Percentiles rank a stretch among this genome's conserved stretches.
phyloP scores from a whole-genome alignment of 768 basidiomycete species.

The Kwoniella dendrophila region DNA sequence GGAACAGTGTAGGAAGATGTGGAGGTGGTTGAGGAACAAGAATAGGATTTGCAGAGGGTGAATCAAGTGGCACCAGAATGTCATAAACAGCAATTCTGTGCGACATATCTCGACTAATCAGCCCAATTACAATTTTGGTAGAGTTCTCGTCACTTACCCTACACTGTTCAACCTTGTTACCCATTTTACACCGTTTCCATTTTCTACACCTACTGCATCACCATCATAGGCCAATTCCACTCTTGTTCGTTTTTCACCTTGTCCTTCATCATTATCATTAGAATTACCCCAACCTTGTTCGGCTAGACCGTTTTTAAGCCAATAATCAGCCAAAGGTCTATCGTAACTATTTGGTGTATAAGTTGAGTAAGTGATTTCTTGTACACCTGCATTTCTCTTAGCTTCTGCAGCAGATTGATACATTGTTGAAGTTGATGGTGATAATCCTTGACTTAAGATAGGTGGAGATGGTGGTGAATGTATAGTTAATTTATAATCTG shows the following conservation, averaged over 20 bases:
- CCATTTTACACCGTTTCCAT: constrained; percentile 49
- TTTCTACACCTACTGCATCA: constrained; percentile 49
- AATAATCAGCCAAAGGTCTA: constrained; percentile 69
- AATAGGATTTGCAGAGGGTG: constrained; percentile 65
- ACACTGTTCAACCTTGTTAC: constrained; percentile 58
- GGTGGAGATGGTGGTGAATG: constrained; percentile 63
- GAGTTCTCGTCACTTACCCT: constrained; percentile 63
- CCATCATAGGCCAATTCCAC: constrained; percentile 54
- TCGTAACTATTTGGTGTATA: constrained; percentile 93
- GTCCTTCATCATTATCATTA: no score
- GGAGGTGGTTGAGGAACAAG: constrained; percentile 86
- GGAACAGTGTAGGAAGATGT: constrained; percentile 71
- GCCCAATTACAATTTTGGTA: constrained; percentile 52
- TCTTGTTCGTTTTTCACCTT: constrained; percentile 39
- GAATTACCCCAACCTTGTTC: constrained; percentile 23
- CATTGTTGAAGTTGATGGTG: constrained; percentile 53
- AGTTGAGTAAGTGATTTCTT: constrained; percentile 84
- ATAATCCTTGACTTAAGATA: constrained; percentile 58
- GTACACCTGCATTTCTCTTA: constrained; percentile 52
- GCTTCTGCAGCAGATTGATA: constrained; percentile 15
- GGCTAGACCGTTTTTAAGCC: constrained; percentile 65
- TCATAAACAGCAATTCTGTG: constrained; percentile 51
- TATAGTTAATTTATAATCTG: constrained; percentile 89
- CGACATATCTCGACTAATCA: constrained; percentile 24
- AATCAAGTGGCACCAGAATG: constrained; percentile 48